Conservation (phyloP, 495 filamentous ascomycete genomes). For the Trichoderma erinaceum region DNA sequence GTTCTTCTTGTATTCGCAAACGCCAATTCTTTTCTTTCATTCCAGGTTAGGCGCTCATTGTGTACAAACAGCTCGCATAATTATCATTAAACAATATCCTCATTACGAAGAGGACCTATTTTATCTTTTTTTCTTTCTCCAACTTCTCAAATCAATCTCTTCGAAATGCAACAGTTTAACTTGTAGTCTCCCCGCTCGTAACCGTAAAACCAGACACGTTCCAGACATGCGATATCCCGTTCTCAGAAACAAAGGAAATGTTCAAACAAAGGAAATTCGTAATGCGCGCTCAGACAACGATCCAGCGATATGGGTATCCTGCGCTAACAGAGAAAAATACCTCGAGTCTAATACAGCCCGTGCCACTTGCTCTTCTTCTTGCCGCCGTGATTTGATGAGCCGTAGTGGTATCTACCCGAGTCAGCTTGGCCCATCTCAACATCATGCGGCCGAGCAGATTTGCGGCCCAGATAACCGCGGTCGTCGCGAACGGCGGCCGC, state of each 20-base stretch:
- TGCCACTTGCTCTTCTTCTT: background rate
- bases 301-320: background rate
- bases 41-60: background rate
- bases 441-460: conserved; percentile 32
- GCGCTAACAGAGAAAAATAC: background rate
- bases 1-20: background rate
- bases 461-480: conserved; percentile 32
- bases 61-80: background rate
- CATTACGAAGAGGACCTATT: background rate
- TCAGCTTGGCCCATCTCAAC: conserved; percentile 28
- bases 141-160: background rate
- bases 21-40: background rate
- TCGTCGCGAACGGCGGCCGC: conserved; percentile 16
- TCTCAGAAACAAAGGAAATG: background rate
- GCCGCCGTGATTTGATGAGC: background rate
- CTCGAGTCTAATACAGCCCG: background rate
- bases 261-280: background rate
- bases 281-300: background rate
- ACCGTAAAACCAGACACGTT: background rate
- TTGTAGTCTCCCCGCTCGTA: background rate
- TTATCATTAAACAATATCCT: background rate
- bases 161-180: background rate
- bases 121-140: background rate
- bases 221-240: conserved; percentile 4
- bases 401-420: background rate